Evolutionary conservation across 2,329 filamentous ascomycete genomes (phyloP).

Genomic region (Cercospora canescens): DNA sequence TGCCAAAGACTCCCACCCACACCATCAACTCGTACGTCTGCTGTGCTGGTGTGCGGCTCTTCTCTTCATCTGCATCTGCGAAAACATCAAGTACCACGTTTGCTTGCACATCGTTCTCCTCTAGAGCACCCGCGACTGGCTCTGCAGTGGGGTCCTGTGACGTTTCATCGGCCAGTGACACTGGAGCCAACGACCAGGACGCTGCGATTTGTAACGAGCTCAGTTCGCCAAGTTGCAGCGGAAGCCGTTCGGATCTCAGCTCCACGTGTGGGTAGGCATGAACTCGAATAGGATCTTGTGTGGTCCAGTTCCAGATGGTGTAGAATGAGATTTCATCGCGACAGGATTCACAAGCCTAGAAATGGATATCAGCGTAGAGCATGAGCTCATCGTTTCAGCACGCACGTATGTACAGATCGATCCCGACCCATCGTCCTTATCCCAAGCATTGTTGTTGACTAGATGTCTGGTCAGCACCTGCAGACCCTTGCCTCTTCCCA

Average conservation of each 20-base stretch:
- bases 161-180: constrained; percentile 9
- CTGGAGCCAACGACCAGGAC: constrained; percentile 18
- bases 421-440: constrained; percentile 16
- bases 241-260: constrained; percentile 17
- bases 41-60: constrained; percentile 12
- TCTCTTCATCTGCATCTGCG: constrained; percentile 19
- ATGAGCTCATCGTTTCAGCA: not conserved
- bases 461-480: not conserved
- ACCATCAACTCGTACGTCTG: constrained; percentile 26
- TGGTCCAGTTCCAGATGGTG: constrained; percentile 20
- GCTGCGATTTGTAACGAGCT: constrained; percentile 12
- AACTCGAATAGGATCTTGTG: constrained; percentile 11
- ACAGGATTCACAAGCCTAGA: constrained; percentile 6
- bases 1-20: constrained; percentile 23
- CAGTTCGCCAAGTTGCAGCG: constrained; percentile 13
- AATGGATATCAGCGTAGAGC: not conserved
- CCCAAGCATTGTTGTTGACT: constrained; percentile 25
- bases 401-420: constrained; percentile 19
- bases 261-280: constrained; percentile 21
- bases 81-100: constrained; percentile 24
- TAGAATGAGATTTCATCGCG: constrained; percentile 8
- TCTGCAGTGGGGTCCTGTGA: constrained; percentile 14
- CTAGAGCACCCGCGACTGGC: constrained; percentile 6
- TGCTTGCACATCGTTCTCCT: constrained; percentile 16
- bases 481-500: not conserved